Base-by-base conservation (phyloP, 768 basidiomycete species). In the Chalciporus piperatus region DNA sequence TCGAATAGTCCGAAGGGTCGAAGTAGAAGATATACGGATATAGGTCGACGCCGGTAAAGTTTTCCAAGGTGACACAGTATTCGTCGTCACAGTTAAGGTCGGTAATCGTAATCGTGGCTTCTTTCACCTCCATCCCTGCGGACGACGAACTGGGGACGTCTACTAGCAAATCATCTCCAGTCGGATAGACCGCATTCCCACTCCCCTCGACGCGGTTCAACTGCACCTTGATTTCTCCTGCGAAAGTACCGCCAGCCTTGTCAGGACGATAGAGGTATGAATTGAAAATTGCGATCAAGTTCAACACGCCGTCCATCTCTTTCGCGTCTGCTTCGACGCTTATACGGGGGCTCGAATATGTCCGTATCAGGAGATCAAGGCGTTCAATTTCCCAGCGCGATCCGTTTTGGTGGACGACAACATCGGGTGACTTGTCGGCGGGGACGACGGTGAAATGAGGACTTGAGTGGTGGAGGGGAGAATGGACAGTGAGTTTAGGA, bases 51-150 rank as follows among this genome's bases (percentile, higher is more conserved):
- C 53, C 42, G 25, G 61, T 63, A 14, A 0, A 27, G 42, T 60
- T 62, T 41, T 58, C 51, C 48, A 57, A 41, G 25, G 58, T 62
- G 17, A 63, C 17, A 8, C 61, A 39, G 39, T 63, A 63, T 13
- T 6, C 42, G 6, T 22, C 7, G 8, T 41, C 37, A n/a, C n/a
- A n/a, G n/a, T n/a, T n/a, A 10, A 63, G 40, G 37, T 57, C 53
- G 3, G n/a, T n/a, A n/a, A n/a, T n/a, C n/a, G 55, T 53, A 32
- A 62, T 51, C 0, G 10, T 41, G 27, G 51, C 61, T 48, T 57
- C 48, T 28, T 43, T 59, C 30, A 53, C 45, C 2, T 50, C 39
- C 1, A 47, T 12, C 1, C 55, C 55, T 1, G 47, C 49, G 17
- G 16, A 17, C 20, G 55, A 55, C 19, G 40, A 16, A n/a, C 14